Evolutionary conservation across 2,329 filamentous ascomycete species (phyloP).

Genomic region (Aspergillus transmontanensis): DNA sequence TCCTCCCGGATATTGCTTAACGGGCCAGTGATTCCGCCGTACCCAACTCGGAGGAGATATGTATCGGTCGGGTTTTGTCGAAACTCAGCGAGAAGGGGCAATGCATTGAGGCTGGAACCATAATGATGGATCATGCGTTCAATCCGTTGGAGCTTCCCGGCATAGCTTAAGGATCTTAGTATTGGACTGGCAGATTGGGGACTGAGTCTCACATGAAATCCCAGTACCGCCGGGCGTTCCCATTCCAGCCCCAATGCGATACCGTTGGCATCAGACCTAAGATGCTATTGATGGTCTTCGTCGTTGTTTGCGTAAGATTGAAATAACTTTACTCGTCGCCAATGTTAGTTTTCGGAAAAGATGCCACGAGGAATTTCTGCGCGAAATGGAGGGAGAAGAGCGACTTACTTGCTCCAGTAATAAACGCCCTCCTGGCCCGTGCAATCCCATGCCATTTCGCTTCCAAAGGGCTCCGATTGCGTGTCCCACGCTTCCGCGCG

Average conservation of each 20-base stretch:
- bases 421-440: constrained; percentile 65
- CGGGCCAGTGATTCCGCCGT: constrained; percentile 56
- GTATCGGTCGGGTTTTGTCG: constrained; percentile 32
- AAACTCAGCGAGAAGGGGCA: constrained; percentile 57
- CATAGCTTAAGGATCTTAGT: constrained; percentile 33
- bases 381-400: neutral
- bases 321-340: constrained; percentile 46
- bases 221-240: constrained; percentile 64
- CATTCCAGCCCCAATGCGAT: constrained; percentile 65
- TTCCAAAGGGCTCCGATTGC: constrained; percentile 58
- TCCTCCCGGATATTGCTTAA: constrained; percentile 59
- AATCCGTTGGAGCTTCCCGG: constrained; percentile 43
- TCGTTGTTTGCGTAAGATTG: constrained; percentile 46
- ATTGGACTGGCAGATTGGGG: neutral
- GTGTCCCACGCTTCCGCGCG: constrained; percentile 56
- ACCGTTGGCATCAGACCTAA: constrained; percentile 61
- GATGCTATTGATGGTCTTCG: constrained; percentile 59
- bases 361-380: neutral
- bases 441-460: constrained; percentile 65
- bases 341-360: neutral
- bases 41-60: constrained; percentile 58
- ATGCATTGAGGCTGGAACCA: constrained; percentile 60
- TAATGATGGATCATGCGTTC: constrained; percentile 63
- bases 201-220: constrained; percentile 49
- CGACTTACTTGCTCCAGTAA: constrained; percentile 55